Conservation (phyloP, 2,329 filamentous ascomycete species). For the Zasmidium angulare region DNA sequence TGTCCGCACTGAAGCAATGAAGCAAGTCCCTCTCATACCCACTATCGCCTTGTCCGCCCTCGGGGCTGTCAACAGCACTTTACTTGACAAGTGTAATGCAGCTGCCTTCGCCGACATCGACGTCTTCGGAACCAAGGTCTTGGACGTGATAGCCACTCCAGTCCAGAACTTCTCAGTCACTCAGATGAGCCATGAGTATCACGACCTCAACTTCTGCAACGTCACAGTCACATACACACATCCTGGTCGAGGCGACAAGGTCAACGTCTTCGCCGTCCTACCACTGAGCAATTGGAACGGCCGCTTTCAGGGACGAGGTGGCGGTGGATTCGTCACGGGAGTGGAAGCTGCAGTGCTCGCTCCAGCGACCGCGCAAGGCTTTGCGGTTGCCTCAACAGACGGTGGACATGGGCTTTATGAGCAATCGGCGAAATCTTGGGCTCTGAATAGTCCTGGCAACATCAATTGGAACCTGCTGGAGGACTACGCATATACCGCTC, state of each 20-base stretch:
- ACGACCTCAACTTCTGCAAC: conserved; percentile 34
- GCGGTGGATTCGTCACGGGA: conserved; percentile 36
- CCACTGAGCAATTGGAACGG: conserved; percentile 36
- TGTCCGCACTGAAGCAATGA: neutral
- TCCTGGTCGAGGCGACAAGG: conserved; percentile 35
- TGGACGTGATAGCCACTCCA: neutral
- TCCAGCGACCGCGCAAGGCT: conserved; percentile 24
- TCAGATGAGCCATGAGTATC: neutral
- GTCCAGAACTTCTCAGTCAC: neutral
- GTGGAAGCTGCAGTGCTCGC: neutral
- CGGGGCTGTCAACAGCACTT: neutral
- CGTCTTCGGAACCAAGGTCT: conserved; percentile 4
- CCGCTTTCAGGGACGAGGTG: conserved; percentile 40
- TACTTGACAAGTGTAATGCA: neutral
- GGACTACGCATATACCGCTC: conserved; percentile 33
- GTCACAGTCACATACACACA: conserved; percentile 42
- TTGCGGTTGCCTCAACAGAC: conserved; percentile 29
- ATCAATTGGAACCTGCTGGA: conserved; percentile 34
- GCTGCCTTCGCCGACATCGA: neutral
- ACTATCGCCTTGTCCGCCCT: neutral
- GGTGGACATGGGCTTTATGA: conserved; percentile 20
- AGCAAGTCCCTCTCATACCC: neutral
- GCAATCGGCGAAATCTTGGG: conserved; percentile 21
- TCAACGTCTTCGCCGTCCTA: conserved; percentile 36
- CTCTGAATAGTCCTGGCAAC: conserved; percentile 29